These are phyloP conservation scores for Talaromyces funiculosus DNA, from an alignment of 2,329 filamentous ascomycete genomes.

Conservation along the genomic window DNA sequence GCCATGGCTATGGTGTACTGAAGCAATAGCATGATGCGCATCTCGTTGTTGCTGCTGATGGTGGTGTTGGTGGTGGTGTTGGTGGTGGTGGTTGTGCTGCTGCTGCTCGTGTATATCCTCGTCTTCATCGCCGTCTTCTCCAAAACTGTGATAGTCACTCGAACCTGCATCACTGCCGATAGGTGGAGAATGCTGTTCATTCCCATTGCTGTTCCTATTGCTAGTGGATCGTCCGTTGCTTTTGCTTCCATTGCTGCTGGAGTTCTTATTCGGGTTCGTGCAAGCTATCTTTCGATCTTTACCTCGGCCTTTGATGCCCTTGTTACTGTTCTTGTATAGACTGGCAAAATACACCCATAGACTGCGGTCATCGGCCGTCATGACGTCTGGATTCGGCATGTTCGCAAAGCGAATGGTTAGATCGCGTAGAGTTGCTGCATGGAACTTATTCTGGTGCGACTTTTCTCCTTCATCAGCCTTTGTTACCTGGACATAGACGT, in stretches of 20 bases:
- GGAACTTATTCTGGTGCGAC: conserved; percentile 94
- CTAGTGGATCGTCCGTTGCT: background rate
- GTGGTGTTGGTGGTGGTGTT: background rate
- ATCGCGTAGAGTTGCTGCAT: conserved; percentile 64
- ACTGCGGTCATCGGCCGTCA: conserved; percentile 65
- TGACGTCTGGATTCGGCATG: conserved; percentile 55
- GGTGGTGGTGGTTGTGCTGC: background rate
- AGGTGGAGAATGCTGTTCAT: background rate
- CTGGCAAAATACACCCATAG: conserved; percentile 78
- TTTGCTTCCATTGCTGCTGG: background rate
- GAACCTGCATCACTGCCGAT: conserved; percentile 8
- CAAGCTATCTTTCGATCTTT: conserved; percentile 58
- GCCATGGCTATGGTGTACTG: background rate
- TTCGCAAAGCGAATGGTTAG: conserved; percentile 67
- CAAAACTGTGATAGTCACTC: conserved; percentile 10
- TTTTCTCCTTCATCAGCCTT: conserved; percentile 28
- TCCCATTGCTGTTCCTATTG: background rate
- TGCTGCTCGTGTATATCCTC: conserved; percentile 8
- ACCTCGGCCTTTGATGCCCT: conserved; percentile 93
- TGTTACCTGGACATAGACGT: background rate
- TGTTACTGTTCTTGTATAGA: conserved; percentile 97
- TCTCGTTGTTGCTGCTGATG: background rate
- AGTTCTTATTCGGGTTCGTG: conserved; percentile 11
- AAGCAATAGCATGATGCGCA: background rate
- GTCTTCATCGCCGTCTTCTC: conserved; percentile 11